Base-by-base conservation (phyloP, 495 filamentous ascomycete genomes). In the Astrothelium macrocarpum region DNA sequence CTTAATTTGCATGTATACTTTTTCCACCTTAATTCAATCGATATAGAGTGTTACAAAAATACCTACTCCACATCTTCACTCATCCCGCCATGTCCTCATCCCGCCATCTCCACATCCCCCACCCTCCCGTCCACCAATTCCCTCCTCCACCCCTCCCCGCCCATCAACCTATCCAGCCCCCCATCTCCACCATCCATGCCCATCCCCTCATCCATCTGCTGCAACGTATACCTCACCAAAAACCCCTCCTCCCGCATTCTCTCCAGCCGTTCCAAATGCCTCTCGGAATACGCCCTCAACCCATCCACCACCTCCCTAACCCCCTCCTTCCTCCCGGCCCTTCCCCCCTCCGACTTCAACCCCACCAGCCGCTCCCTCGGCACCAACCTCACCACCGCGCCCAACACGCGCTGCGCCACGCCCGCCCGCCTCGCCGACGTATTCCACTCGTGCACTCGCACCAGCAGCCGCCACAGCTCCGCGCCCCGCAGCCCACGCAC, bases 161-260 rank as follows among this genome's bases (percentile, higher is more conserved):
- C 26, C 36, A 11, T 26, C 39, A 62, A 32, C 39, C 31, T 61
- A 46, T 12, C 36, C 12, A 43, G n/a, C n/a, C 59, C 61, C n/a
- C 59, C 61, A 56, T 67, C 68, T 26, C 69, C 69, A 60, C 68
- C 73, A 59, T 67, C 68, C 36, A 71, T 68, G 45, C 74, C 81
- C 62, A 83, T 74, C 32, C 88, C 71, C 62, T 85, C 87, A 71
- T 95, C 92, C 95, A 99, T 99, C 78, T 96, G 88, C 67, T 82
- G 79, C 58, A 99, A 78, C 53, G 94, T 89, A 80, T 92, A 97
- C 74, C 95, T 90, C 11, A 99, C 83, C 65, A 99, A 75, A 74
- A 89, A 97, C 71, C 90, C 95, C 76, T 97, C 93, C 74, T 97
- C 92, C n/a, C 88, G 82, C 60, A 96, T 77, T 68, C 92, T 90